Percentiles rank a stretch among this genome's conserved stretches.
Conservation (phyloP, 2,329 filamentous ascomycete genomes). For the Orbilia quercus region DNA sequence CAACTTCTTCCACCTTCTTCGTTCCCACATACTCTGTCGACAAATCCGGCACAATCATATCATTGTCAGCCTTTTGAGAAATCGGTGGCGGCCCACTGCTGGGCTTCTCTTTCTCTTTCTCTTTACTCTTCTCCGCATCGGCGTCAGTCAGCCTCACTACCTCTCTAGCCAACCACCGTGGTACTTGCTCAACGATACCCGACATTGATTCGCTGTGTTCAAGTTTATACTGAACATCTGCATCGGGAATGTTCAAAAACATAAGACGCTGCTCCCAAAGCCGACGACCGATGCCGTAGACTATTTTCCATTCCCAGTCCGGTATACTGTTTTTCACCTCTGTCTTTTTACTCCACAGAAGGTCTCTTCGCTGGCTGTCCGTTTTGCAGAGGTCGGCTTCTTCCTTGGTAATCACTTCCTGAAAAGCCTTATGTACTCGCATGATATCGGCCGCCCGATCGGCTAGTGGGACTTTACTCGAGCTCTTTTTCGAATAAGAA, state of each 20-base stretch:
- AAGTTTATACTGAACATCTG: conserved; percentile 13
- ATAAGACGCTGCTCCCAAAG: conserved; percentile 29
- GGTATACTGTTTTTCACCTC: conserved; percentile 13
- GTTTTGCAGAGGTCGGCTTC: conserved; percentile 7
- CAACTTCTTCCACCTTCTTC: background rate
- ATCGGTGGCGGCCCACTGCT: background rate
- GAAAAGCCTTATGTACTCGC: conserved; percentile 30
- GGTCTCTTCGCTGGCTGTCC: conserved; percentile 19
- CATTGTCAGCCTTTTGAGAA: background rate
- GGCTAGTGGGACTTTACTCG: background rate
- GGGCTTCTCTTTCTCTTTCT: background rate
- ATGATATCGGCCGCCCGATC: conserved; percentile 14
- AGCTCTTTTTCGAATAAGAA: background rate
- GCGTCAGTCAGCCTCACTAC: conserved; percentile 1
- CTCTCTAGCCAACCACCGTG: conserved; percentile 20
- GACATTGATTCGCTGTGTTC: background rate
- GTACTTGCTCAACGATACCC: conserved; percentile 8
- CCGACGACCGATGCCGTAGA: conserved; percentile 28
- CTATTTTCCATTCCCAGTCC: conserved; percentile 13
- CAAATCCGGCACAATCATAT: conserved; percentile 1
- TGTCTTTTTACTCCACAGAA: conserved; percentile 29
- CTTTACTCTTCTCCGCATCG: background rate
- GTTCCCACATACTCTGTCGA: conserved; percentile 9
- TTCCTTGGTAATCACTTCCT: background rate
- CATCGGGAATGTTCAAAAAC: background rate